These are phyloP conservation scores for Coemansia aciculifera DNA, from an alignment of 192 early-diverging fungal genomes.

Conservation along the genomic window DNA sequence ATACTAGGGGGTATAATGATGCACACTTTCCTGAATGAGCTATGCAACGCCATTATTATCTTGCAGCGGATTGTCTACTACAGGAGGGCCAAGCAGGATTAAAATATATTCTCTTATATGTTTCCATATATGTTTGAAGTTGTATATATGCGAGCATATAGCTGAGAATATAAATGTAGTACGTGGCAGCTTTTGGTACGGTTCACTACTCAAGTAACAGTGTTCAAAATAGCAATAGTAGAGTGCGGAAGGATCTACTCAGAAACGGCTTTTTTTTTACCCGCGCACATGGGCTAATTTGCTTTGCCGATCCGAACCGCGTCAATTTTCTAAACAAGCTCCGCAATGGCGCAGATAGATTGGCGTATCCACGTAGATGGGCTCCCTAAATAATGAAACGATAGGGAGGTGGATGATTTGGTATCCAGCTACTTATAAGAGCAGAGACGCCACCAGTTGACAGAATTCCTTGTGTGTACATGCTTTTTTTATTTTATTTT, in stretches of 20 bases:
- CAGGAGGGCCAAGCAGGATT: background rate
- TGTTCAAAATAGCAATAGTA: background rate
- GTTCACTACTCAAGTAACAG: background rate
- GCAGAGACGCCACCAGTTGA: background rate
- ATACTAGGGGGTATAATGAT: no score
- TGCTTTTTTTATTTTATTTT: background rate
- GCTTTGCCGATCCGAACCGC: background rate
- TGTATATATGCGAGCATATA: background rate
- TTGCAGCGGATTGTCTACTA: constrained; percentile 15
- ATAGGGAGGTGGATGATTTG: background rate
- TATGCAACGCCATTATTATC: constrained; percentile 5
- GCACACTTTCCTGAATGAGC: background rate
- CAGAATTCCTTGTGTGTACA: background rate
- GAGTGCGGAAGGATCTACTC: background rate
- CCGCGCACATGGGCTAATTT: background rate
- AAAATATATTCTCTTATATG: background rate
- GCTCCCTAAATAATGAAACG: background rate
- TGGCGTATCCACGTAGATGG: background rate
- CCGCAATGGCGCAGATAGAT: background rate
- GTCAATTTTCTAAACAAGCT: background rate
- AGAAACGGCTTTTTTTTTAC: background rate
- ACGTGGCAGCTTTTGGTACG: background rate
- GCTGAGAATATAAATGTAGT: background rate
- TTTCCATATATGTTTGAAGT: background rate
- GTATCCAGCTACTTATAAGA: background rate